Evolutionary conservation across 176 grass and related monocot species (phyloP).

Genomic region (Triticum timopheevii): DNA sequence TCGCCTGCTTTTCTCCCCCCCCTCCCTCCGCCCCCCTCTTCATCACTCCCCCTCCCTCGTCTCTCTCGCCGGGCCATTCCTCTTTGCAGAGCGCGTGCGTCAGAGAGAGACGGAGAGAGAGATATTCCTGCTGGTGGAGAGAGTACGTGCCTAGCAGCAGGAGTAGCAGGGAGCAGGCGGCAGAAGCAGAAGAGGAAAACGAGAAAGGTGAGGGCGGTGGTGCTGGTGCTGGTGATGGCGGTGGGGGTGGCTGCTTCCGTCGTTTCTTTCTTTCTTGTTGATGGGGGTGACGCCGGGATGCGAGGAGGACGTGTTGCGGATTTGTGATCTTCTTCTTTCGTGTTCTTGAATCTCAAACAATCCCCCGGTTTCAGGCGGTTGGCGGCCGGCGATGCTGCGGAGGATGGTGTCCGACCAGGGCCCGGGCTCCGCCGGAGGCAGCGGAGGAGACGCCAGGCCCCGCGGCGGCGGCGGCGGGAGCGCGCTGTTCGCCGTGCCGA

Average conservation of each 20-base stretch:
- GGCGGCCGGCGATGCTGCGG: conserved; percentile 48
- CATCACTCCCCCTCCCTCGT: neutral
- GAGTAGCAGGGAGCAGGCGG: too few species aligned
- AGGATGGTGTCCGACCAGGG: conserved; percentile 52
- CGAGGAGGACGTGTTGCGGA: neutral
- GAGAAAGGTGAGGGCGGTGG: conserved; percentile 22
- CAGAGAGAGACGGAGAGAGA: neutral
- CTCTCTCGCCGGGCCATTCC: neutral
- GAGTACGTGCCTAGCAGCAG: too few species aligned
- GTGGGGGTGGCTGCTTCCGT: too few species aligned
- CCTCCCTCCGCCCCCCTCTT: neutral
- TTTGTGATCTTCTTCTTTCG: conserved; percentile 2
- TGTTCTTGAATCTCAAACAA: neutral
- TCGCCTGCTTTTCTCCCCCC: neutral
- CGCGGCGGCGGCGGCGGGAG: conserved; percentile 13
- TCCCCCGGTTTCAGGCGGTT: conserved; percentile 27
- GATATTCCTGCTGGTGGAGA: neutral
- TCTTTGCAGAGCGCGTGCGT: conserved; percentile 3
- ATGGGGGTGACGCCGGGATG: neutral
- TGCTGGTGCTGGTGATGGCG: too few species aligned
- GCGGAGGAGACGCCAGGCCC: conserved; percentile 30
- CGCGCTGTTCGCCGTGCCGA: conserved; percentile 64
- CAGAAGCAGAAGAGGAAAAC: conserved; percentile 6
- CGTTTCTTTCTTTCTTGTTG: conserved; percentile 35
- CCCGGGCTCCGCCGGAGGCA: conserved; percentile 12